These are phyloP conservation scores for Pseudopyricularia cyperi DNA, from an alignment of 2,329 filamentous ascomycete species.

Conservation along the genomic window DNA sequence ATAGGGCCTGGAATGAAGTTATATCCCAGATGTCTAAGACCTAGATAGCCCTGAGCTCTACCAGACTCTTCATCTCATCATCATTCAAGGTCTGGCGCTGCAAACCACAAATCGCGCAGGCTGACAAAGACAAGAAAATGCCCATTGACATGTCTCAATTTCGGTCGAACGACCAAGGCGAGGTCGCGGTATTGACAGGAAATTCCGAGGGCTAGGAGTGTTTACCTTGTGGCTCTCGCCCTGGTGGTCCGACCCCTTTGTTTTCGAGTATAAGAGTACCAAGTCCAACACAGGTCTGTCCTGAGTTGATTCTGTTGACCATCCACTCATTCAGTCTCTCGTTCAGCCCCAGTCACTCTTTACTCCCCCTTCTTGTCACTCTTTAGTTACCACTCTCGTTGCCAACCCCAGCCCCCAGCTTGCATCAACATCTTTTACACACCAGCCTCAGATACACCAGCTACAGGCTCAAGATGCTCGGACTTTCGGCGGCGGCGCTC, in stretches of 20 bases:
- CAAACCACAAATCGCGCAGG: background rate
- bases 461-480: background rate
- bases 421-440: background rate
- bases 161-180: background rate
- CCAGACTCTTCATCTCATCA: background rate
- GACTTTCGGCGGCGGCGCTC: background rate
- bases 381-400: background rate
- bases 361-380: no score
- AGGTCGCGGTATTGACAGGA: background rate
- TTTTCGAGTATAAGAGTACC: background rate
- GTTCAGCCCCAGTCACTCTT: no score
- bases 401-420: background rate
- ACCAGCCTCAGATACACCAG: background rate
- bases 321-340: background rate
- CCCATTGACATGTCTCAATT: background rate
- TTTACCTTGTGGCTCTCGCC: background rate
- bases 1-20: background rate
- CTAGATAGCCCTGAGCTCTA: background rate
- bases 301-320: background rate
- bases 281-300: background rate
- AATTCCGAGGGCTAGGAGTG: background rate
- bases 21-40: background rate
- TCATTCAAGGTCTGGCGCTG: background rate
- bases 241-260: background rate
- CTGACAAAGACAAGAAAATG: background rate